Evolutionary conservation across 495 filamentous ascomycete genomes (phyloP).

Genomic region (Talaromyces stipitatus): DNA sequence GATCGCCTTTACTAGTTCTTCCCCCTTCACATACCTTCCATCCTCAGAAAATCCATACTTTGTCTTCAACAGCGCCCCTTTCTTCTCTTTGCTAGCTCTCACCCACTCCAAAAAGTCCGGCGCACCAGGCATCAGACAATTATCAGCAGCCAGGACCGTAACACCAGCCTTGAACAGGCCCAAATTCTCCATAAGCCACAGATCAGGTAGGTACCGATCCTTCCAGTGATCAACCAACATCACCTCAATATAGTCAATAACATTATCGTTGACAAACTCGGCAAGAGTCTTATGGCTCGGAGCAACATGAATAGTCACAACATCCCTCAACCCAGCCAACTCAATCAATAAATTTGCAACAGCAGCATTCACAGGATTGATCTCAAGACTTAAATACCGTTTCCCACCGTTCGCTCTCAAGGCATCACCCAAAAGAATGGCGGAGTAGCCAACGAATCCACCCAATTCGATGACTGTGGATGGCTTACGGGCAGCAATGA

Average conservation of each 20-base stretch:
- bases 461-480: conserved; percentile 69
- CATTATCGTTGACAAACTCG: conserved; percentile 43
- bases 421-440: conserved; percentile 60
- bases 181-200: conserved; percentile 65
- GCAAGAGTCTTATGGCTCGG: conserved; percentile 52
- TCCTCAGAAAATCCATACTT: background rate
- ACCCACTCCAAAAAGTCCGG: conserved; percentile 65
- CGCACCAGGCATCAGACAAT: conserved; percentile 67
- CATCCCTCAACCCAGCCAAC: conserved; percentile 57
- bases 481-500: conserved; percentile 60
- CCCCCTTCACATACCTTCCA: background rate
- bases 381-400: conserved; percentile 59
- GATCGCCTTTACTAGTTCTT: conserved; percentile 23
- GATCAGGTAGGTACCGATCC: conserved; percentile 57
- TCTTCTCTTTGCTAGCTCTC: conserved; percentile 31
- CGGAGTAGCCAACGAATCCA: conserved; percentile 75
- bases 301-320: conserved; percentile 61
- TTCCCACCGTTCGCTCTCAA: conserved; percentile 50
- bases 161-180: conserved; percentile 48
- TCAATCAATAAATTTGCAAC: conserved; percentile 55
- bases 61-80: conserved; percentile 11
- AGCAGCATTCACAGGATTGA: conserved; percentile 59
- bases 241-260: conserved; percentile 52
- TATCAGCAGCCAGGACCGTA: conserved; percentile 64
- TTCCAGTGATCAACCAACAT: conserved; percentile 74